phyloP scores from a whole-genome alignment of 139 green algal genomes.

The Pseudopediastrum boryanum region DNA sequence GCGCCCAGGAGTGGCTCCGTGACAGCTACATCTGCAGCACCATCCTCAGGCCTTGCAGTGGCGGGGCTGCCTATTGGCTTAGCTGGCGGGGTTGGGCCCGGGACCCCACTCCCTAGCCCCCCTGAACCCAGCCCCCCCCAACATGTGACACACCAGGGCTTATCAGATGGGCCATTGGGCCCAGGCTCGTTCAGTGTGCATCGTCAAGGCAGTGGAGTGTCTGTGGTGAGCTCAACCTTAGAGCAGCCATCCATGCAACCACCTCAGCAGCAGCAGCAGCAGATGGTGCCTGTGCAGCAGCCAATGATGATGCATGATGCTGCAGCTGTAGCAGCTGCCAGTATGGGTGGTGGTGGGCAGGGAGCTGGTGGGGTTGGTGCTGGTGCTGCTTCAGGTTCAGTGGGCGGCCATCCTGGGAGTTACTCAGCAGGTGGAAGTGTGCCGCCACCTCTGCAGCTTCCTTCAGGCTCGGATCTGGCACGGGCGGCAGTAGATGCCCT shows the following conservation, averaged over 20 bases:
- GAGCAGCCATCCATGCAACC: background rate
- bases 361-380: background rate
- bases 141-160: no score
- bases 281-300: no score
- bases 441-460: background rate
- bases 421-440: background rate
- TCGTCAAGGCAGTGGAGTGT: no score
- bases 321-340: background rate
- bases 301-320: conserved; percentile 13
- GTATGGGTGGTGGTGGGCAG: background rate
- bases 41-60: background rate
- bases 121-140: no score
- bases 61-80: background rate
- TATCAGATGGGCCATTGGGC: no score
- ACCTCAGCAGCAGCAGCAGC: conserved; percentile 22
- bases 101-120: no score
- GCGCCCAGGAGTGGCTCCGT: background rate
- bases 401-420: background rate
- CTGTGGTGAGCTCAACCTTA: background rate
- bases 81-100: no score
- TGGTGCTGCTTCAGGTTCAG: background rate
- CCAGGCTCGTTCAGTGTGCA: no score
- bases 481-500: background rate
- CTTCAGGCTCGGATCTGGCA: background rate
- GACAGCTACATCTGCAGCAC: conserved; percentile 9